phyloP scores from a whole-genome alignment of 2,329 filamentous ascomycete genomes.

The Penicillium concentricum region DNA sequence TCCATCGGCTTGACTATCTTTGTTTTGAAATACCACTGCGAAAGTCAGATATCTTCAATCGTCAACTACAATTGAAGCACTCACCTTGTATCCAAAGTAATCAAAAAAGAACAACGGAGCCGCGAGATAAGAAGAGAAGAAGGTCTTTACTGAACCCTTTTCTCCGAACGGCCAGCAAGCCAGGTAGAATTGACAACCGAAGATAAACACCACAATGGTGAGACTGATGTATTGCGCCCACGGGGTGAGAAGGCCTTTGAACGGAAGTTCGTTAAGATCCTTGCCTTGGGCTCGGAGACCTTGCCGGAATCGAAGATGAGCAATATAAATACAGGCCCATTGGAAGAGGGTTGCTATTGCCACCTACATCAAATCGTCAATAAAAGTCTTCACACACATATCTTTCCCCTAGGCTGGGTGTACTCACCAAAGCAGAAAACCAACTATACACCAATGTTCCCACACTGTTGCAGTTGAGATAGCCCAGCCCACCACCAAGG shows the following conservation, averaged over 20 bases:
- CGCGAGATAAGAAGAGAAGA: constrained; percentile 35
- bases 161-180: constrained; percentile 32
- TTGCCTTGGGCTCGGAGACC: constrained; percentile 30
- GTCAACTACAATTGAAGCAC: neutral
- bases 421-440: constrained; percentile 31
- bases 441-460: constrained; percentile 31
- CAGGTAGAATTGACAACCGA: constrained; percentile 35
- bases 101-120: constrained; percentile 34
- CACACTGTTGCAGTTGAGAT: constrained; percentile 33
- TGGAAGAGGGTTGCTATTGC: constrained; percentile 33
- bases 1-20: constrained; percentile 23
- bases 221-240: constrained; percentile 28
- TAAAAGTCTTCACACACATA: neutral
- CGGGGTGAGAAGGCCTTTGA: constrained; percentile 26
- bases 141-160: constrained; percentile 30
- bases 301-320: constrained; percentile 29
- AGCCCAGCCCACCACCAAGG: constrained; percentile 34
- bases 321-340: constrained; percentile 28
- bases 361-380: constrained; percentile 15
- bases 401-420: no score
- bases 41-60: neutral
- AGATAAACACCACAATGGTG: constrained; percentile 28
- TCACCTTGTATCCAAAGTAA: constrained; percentile 29
- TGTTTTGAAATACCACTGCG: constrained; percentile 21
- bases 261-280: constrained; percentile 24